These are phyloP conservation scores for Prunus armeniaca DNA, from an alignment of 306 rosid genomes.

Conservation along the genomic window DNA sequence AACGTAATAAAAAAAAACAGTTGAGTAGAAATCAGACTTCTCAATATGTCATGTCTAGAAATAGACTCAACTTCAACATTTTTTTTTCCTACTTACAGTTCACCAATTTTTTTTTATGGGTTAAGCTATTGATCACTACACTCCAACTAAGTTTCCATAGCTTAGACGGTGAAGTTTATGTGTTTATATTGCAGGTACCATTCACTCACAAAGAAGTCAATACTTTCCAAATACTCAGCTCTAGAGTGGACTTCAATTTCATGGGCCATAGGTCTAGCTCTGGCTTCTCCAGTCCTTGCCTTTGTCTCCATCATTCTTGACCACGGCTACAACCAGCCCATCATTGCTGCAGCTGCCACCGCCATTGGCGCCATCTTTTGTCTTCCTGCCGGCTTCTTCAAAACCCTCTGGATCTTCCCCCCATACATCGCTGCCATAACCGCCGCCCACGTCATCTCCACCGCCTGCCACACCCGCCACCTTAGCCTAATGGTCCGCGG, in stretches of 20 bases:
- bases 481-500: slow-evolving; percentile 66
- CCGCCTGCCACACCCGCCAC: slow-evolving; percentile 78
- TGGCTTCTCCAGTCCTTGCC: slow-evolving; percentile 63
- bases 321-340: slow-evolving; percentile 43
- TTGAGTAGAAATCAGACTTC: no score
- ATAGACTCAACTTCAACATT: no score
- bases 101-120: no score
- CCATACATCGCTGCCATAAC: slow-evolving; percentile 61
- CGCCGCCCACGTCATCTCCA: slow-evolving; percentile 53
- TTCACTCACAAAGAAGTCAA: slow-evolving; percentile 47
- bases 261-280: slow-evolving; percentile 66
- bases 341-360: slow-evolving; percentile 47
- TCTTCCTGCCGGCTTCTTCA: slow-evolving; percentile 69
- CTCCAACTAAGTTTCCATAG: no score
- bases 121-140: no score
- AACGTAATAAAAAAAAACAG: no score
- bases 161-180: not conserved
- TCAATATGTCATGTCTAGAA: no score
- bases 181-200: slow-evolving; percentile 49
- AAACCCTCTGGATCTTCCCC: slow-evolving; percentile 52
- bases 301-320: slow-evolving; percentile 65
- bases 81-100: no score
- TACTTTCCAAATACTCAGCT: slow-evolving; percentile 44
- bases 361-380: slow-evolving; percentile 68
- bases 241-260: slow-evolving; percentile 77